Conservation (phyloP, 306 rosid genomes). For the Prinsepia uniflora region DNA sequence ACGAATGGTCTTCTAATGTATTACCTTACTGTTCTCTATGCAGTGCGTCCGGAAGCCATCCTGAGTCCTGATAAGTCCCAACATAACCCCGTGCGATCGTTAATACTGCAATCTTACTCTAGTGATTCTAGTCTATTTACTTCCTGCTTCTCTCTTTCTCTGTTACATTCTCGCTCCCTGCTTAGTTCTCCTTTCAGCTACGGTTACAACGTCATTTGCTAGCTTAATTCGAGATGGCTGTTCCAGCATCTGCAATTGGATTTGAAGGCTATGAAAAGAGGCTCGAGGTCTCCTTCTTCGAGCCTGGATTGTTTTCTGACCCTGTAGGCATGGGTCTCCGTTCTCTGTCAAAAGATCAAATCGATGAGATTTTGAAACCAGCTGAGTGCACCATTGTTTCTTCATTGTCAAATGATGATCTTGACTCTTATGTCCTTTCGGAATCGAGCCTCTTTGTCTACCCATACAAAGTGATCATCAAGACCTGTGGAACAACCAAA, state of each 20-base stretch:
- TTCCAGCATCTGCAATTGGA: conserved; percentile 69
- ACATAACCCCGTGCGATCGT: conserved; percentile 38
- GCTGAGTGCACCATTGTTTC: conserved; percentile 93
- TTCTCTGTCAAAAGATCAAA: conserved; percentile 50
- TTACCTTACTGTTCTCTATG: conserved; percentile 18
- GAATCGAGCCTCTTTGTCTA: conserved; percentile 90
- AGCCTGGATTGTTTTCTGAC: conserved; percentile 58
- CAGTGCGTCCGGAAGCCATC: conserved; percentile 98
- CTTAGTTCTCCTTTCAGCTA: conserved; percentile 8
- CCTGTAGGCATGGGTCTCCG: conserved; percentile 76
- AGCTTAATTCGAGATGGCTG: conserved; percentile 48
- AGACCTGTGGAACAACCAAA: conserved; percentile 93
- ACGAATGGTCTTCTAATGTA: not conserved
- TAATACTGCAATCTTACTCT: conserved; percentile 21
- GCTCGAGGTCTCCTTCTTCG: conserved; percentile 79
- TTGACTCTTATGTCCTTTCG: conserved; percentile 92
- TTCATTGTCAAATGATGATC: conserved; percentile 61
- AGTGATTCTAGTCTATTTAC: conserved; percentile 11
- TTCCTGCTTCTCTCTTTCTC: conserved; percentile 20
- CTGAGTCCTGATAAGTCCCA: conserved; percentile 37
- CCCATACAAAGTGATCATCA: conserved; percentile 74
- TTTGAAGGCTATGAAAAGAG: conserved; percentile 96
- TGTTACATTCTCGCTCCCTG: conserved; percentile 12
- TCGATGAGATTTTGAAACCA: conserved; percentile 75
- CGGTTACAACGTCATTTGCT: conserved; percentile 14